Base-by-base conservation (phyloP, 129 eudicot species). In the Glebionis coronaria region DNA sequence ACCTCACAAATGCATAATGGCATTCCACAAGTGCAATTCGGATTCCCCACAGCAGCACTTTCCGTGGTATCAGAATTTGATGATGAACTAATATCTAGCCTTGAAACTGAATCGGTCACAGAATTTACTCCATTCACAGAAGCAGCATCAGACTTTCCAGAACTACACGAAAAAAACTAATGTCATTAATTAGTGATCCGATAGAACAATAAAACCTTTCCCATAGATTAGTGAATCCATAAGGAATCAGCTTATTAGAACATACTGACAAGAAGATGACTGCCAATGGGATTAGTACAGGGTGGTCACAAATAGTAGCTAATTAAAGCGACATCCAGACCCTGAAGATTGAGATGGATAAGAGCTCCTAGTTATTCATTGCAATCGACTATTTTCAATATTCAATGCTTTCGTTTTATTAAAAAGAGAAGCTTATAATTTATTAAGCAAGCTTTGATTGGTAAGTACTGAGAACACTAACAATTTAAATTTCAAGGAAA, bases 1-100 rank as follows among this genome's bases (percentile, higher is more conserved):
- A 82, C 95, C 75, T 81, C 90, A 82, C 98, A 93, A 69, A 93
- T 93, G 83, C 98, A 93, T 80, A 93, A 79, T 70, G 98, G 98
- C 98, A 93, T 93, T 70, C 98, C 98, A 82, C 98, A 93, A 29
- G 85, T 88, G 88, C 98, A 93, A 40, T 93, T 88, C 52, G 70
- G 64, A 71, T 66, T 65, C 13, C 63, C 76, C 40, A 78, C 54
- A 50, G 35, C 61, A 69, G 67, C 56, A 66, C 76, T 71, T 67
- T 46, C 72, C 44, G 29, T 65, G 45, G 78, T 16, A 60, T 78
- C 85, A 19, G 77, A 49, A 75, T 44, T 72, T 57, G 74, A 23
- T 13, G 60, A 13, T 68, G 71, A 40, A 73, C 65, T 70, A 50
- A 90, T 76, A 78, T 87, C 89, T 62, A 87, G 47, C 73, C 83